Conservation (phyloP, 1,139 yeast species). For the Lodderomyces elongisporus region DNA sequence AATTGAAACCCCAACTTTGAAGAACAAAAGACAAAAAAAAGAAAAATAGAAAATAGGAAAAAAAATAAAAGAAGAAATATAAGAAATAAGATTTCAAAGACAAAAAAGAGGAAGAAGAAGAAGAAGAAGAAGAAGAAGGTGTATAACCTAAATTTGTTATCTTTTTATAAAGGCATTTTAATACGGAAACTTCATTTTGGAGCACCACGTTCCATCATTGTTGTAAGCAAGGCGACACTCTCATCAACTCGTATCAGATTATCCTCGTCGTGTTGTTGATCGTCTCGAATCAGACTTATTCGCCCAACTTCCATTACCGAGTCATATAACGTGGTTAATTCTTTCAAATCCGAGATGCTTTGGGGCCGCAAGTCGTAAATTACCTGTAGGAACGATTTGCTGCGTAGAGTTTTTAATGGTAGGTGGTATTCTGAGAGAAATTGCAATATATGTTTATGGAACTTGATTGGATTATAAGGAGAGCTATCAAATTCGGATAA, state of each 20-base stretch:
- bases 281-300: not conserved
- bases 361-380: conserved; percentile 47
- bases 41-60: too few relatives aligned
- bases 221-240: not conserved
- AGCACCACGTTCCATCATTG: not conserved
- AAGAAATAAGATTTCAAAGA: too few relatives aligned
- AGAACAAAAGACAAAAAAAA: too few relatives aligned
- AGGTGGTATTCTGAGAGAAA: conserved; percentile 50
- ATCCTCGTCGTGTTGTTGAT: too few relatives aligned
- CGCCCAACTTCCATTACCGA: conserved; percentile 45
- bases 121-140: too few relatives aligned
- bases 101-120: too few relatives aligned
- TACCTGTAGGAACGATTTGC: conserved; percentile 50
- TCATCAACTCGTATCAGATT: not conserved
- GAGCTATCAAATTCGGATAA: not conserved
- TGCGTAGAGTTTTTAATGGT: conserved; percentile 43
- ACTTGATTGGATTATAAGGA: conserved; percentile 19
- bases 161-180: not conserved
- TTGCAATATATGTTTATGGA: conserved; percentile 48
- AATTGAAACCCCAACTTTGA: too few relatives aligned
- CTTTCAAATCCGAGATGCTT: conserved; percentile 43
- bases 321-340: conserved; percentile 41
- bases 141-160: too few relatives aligned
- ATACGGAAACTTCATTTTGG: not conserved
- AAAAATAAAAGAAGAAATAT: too few relatives aligned